These are phyloP conservation scores for Orbilia quercus DNA, from an alignment of 2,329 filamentous ascomycete species.

Conservation along the genomic window DNA sequence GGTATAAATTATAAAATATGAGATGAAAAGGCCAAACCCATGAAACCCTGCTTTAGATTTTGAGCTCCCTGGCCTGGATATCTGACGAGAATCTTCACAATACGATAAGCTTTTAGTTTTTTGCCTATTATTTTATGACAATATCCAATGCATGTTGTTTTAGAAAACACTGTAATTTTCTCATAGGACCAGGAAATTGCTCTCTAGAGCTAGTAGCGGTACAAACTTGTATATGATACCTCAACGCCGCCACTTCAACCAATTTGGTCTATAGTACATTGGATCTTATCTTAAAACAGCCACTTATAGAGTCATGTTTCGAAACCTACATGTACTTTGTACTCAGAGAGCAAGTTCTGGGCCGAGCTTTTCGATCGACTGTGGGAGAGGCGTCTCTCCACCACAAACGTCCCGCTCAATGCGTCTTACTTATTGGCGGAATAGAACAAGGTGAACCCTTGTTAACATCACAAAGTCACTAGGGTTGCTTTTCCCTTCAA, in stretches of 20 bases:
- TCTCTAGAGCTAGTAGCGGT: too few relatives aligned
- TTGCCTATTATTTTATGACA: too few relatives aligned
- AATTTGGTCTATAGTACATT: background rate
- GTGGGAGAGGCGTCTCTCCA: conserved; percentile 39
- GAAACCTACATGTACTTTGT: conserved; percentile 33
- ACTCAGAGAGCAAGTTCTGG: conserved; percentile 39
- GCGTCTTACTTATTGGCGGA: conserved; percentile 11
- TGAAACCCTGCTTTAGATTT: too few relatives aligned
- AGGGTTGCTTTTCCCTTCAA: conserved; percentile 24
- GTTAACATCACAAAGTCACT: conserved; percentile 14
- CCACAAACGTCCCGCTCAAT: conserved; percentile 35
- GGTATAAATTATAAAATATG: too few relatives aligned
- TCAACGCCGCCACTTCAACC: conserved; percentile 19
- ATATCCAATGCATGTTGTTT: too few relatives aligned
- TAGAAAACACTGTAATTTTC: background rate
- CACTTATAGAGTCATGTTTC: conserved; percentile 39
- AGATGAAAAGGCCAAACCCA: conserved; percentile 4
- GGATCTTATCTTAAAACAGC: conserved; percentile 21
- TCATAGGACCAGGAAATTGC: too few relatives aligned
- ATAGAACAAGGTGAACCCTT: conserved; percentile 33
- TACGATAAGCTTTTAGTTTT: background rate
- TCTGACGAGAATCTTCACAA: background rate
- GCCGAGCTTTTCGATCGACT: background rate
- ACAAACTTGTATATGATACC: background rate
- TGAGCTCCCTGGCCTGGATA: background rate